These are phyloP conservation scores for Sphaerulina musiva DNA, from an alignment of 2,329 filamentous ascomycete genomes.

Conservation along the genomic window DNA sequence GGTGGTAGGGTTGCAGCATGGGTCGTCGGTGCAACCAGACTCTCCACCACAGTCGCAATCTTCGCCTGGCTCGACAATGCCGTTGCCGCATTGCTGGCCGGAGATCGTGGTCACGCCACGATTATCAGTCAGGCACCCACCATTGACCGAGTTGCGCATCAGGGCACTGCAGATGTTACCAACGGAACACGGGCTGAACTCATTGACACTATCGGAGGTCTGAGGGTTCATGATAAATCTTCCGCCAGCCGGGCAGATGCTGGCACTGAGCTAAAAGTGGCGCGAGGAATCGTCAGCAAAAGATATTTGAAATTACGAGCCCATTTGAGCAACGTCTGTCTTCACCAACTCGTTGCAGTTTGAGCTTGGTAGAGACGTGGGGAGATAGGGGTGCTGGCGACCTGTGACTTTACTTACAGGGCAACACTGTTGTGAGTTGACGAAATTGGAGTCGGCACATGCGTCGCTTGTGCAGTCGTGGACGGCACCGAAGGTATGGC, in stretches of 20 bases:
- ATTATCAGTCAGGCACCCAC: constrained; percentile 76
- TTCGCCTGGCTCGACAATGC: constrained; percentile 89
- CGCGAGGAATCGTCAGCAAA: no score
- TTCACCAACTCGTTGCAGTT: no score
- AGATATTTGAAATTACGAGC: no score
- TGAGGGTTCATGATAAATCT: constrained; percentile 95
- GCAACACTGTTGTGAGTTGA: constrained; percentile 67
- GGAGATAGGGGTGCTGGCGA: no score
- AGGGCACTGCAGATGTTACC: constrained; percentile 92
- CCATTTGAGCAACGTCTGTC: no score
- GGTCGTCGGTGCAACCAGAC: constrained; percentile 63
- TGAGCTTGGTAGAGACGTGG: no score
- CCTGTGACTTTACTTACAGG: constrained; percentile 39
- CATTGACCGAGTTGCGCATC: constrained; percentile 67
- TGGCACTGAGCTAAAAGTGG: constrained; percentile 45
- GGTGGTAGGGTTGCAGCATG: constrained; percentile 76
- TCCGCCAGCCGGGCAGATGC: constrained; percentile 66
- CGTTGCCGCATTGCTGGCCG: constrained; percentile 85
- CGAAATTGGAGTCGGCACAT: constrained; percentile 57
- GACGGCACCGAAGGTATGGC: constrained; percentile 91
- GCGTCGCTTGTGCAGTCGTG: constrained; percentile 75
- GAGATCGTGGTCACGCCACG: constrained; percentile 72
- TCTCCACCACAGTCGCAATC: constrained; percentile 91
- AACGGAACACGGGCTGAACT: constrained; percentile 81
- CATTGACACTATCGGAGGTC: constrained; percentile 62